A percentile compares a stretch with the other conserved stretches of the same genome.
Conservation (phyloP, 768 basidiomycete genomes). For the Antrodiella citrinella region DNA sequence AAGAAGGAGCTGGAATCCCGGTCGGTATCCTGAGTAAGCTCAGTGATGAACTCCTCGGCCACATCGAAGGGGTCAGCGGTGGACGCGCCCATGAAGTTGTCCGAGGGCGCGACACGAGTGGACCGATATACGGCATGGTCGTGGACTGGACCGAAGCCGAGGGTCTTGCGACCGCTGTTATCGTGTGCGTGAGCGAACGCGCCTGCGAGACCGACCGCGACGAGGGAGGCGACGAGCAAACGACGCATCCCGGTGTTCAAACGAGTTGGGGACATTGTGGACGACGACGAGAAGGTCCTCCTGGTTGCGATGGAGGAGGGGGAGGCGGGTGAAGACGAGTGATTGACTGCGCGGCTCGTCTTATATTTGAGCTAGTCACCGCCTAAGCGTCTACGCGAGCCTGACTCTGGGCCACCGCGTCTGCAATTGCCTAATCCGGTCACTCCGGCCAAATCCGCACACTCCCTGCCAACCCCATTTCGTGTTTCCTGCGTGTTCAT, state of each 20-base stretch:
- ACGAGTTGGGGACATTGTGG: too few relatives aligned
- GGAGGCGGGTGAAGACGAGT: not conserved
- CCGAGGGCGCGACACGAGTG: slow-evolving; percentile 29
- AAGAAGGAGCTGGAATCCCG: slow-evolving; percentile 35
- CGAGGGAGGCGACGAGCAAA: slow-evolving; percentile 55
- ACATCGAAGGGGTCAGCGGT: slow-evolving; percentile 48
- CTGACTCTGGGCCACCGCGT: too few relatives aligned
- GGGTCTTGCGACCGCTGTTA: slow-evolving; percentile 58
- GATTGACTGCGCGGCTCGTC: not conserved
- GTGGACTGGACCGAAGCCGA: slow-evolving; percentile 81
- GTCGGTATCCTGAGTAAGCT: slow-evolving; percentile 35
- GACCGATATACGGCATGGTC: slow-evolving; percentile 63
- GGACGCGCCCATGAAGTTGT: slow-evolving; percentile 12
- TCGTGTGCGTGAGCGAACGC: slow-evolving; percentile 35
- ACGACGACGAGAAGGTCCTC: too few relatives aligned
- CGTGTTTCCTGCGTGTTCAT: not conserved
- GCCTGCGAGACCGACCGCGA: slow-evolving; percentile 52
- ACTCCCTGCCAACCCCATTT: not conserved
- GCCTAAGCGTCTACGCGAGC: not conserved
- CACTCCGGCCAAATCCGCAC: not conserved
- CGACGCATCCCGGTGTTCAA: slow-evolving; percentile 41
- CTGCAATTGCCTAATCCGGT: not conserved
- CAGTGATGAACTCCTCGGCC: slow-evolving; percentile 53
- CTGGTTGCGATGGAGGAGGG: not conserved
- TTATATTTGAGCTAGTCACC: not conserved